Evolutionary conservation across 164 flowering plant species (phyloP).

Genomic region (Aristolochia californica): DNA sequence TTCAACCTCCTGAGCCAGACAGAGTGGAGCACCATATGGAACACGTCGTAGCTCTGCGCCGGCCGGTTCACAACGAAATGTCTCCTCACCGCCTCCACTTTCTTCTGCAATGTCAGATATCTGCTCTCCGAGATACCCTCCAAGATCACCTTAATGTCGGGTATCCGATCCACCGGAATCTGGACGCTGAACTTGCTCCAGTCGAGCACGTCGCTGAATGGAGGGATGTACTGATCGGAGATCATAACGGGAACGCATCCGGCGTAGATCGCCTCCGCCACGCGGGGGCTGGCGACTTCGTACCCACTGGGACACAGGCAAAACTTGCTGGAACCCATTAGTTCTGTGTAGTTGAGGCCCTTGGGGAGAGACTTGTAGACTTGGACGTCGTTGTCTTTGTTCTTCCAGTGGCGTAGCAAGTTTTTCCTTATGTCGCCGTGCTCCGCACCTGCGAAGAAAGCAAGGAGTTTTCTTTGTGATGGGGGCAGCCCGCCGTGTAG

Average conservation of each 20-base stretch:
- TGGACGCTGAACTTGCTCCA: constrained; percentile 59
- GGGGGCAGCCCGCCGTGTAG: neutral
- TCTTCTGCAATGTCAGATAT: constrained; percentile 12
- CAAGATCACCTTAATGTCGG: constrained; percentile 44
- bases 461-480: constrained; percentile 1
- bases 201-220: constrained; percentile 61
- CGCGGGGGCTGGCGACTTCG: constrained; percentile 80
- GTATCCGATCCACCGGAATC: constrained; percentile 44
- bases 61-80: constrained; percentile 9
- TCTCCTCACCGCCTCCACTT: constrained; percentile 3
- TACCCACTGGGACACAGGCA: constrained; percentile 81
- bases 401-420: constrained; percentile 58
- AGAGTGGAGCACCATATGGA: constrained; percentile 9
- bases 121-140: constrained; percentile 25
- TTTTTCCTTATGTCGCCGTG: constrained; percentile 57
- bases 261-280: constrained; percentile 59
- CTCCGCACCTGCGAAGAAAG: constrained; percentile 68
- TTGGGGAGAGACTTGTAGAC: constrained; percentile 55
- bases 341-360: constrained; percentile 33
- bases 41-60: constrained; percentile 6
- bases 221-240: constrained; percentile 47
- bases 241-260: constrained; percentile 68
- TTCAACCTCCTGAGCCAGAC: constrained; percentile 5
- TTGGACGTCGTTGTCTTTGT: constrained; percentile 32
- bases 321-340: constrained; percentile 47